Conservation (phyloP, 1,284 basidiomycete species). For the Ustilago loliicola region DNA sequence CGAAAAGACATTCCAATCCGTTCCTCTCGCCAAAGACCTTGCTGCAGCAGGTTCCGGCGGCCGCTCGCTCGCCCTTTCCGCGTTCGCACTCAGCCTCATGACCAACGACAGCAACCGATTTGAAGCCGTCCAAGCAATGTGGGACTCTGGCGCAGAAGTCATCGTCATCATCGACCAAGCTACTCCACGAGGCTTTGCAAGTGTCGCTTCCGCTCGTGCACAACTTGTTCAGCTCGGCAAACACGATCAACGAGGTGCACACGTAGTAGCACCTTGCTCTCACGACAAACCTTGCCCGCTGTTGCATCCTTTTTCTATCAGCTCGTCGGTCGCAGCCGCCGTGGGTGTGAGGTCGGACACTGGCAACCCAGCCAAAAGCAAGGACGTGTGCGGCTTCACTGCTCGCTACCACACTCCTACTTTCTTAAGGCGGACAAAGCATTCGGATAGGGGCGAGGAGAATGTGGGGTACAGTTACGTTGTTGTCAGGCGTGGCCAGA, state of each 20-base stretch:
- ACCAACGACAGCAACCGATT: constrained; percentile 77
- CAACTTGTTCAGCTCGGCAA: constrained; percentile 79
- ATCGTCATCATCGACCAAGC: constrained; percentile 85
- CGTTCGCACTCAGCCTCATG: constrained; percentile 85
- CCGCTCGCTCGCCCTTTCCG: constrained; percentile 80
- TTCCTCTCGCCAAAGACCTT: constrained; percentile 39
- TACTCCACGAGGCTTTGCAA: constrained; percentile 81
- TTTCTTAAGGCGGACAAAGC: constrained; percentile 88
- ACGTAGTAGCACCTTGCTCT: constrained; percentile 86
- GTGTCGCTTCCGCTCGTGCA: constrained; percentile 85
- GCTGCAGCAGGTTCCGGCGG: not conserved
- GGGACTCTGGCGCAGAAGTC: constrained; percentile 82
- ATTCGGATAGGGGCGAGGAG: constrained; percentile 84
- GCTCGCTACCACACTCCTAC: constrained; percentile 87
- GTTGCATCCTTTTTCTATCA: constrained; percentile 70
- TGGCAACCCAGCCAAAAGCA: constrained; percentile 60
- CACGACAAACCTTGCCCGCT: constrained; percentile 89
- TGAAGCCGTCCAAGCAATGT: constrained; percentile 83
- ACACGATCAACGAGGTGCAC: constrained; percentile 69
- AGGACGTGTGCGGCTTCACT: constrained; percentile 82
- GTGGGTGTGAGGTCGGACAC: constrained; percentile 24
- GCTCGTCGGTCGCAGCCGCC: constrained; percentile 16
- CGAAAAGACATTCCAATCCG: constrained; percentile 35
- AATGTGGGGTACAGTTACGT: constrained; percentile 91
- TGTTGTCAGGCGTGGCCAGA: constrained; percentile 82